Evolutionary conservation across 176 grass and related monocot species (phyloP).

Genomic region (Saccharum officinarum): DNA sequence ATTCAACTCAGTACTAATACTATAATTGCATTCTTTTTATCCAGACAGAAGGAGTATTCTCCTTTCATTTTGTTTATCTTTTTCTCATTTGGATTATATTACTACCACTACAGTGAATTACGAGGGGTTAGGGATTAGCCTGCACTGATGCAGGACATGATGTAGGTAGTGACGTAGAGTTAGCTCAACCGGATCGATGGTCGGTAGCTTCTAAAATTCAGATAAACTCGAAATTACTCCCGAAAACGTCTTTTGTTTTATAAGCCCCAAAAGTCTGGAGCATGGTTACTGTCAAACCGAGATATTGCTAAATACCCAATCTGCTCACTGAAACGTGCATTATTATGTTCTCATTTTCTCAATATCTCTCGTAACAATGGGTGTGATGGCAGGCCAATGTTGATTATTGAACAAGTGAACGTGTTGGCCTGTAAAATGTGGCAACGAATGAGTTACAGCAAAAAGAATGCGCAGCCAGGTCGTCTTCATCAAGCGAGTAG

Average conservation of each 20-base stretch:
- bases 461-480: neutral
- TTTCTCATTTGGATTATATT: no score
- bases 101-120: no score
- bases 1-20: no score
- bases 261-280: neutral
- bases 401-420: slow-evolving; percentile 12
- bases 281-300: neutral
- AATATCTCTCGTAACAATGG: neutral
- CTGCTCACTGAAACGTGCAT: neutral
- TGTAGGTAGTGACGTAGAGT: no score
- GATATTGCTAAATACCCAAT: neutral
- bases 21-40: no score
- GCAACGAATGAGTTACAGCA: neutral
- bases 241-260: neutral
- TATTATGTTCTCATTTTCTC: no score
- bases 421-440: neutral
- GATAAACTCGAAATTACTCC: no score
- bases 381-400: neutral
- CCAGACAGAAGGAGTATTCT: no score
- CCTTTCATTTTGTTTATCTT: no score
- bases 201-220: neutral
- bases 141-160: no score
- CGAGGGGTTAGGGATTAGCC: no score
- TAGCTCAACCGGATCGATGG: no score
- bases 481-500: neutral